These are phyloP conservation scores for Paramecium pentaurelia DNA, from an alignment of 73 alveolate genomes.

Conservation along the genomic window DNA sequence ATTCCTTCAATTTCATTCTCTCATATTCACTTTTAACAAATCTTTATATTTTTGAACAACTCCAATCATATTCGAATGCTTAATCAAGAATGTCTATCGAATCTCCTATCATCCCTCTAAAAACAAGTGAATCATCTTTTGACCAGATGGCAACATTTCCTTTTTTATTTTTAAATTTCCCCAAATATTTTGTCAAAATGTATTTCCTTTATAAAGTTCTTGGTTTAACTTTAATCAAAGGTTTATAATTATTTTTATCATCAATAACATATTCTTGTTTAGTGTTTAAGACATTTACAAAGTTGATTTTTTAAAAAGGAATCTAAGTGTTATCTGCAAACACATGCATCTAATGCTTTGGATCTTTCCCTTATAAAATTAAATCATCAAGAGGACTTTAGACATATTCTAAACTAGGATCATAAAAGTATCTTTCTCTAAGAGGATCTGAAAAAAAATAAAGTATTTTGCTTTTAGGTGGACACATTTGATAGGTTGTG, in stretches of 20 bases:
- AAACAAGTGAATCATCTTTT: conserved; percentile 59
- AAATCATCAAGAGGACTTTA: neutral
- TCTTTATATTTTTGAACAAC: conserved; percentile 62
- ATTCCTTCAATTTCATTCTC: conserved; percentile 52
- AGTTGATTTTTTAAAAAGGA: neutral
- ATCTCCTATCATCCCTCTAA: conserved; percentile 67
- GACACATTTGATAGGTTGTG: conserved; percentile 12
- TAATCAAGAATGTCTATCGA: conserved; percentile 64
- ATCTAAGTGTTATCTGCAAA: neutral
- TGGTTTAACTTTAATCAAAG: conserved; percentile 11
- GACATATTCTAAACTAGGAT: neutral
- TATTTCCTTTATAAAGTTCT: neutral
- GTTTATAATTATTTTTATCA: conserved; percentile 45
- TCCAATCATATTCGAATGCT: conserved; percentile 90
- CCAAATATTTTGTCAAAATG: neutral
- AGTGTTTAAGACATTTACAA: neutral
- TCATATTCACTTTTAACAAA: conserved; percentile 68
- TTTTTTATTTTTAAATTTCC: neutral
- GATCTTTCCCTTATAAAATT: conserved; percentile 35
- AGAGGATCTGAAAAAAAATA: conserved; percentile 32
- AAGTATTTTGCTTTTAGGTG: conserved; percentile 38
- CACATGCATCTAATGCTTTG: neutral
- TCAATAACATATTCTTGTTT: conserved; percentile 12
- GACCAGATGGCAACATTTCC: conserved; percentile 50
- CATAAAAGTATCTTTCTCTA: neutral